Base-by-base conservation (phyloP, 345 rosid species). In the Durio zibethinus region DNA sequence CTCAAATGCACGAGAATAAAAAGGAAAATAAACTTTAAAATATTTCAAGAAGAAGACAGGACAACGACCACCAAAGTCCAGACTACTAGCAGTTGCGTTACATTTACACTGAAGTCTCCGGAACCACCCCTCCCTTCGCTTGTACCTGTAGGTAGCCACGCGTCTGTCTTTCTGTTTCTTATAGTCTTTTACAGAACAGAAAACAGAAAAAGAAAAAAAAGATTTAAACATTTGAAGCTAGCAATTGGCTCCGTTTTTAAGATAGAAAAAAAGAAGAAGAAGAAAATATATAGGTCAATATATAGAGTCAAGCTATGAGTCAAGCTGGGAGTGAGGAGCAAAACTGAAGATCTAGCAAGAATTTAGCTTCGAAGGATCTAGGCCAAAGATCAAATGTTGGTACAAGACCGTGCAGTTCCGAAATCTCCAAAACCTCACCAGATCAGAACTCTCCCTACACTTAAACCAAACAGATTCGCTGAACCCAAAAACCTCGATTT, bases 401-500 rank as follows among this genome's bases (percentile, higher is more conserved):
- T 95, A 88, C 99, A 90, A 81, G 97, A 89, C 81, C 93, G 94
- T 27, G 79, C 80, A 33, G 62, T 74, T 36, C 78, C 88, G 1
- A 86, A 88, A 54, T 80, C 90, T 56, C 85, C 89, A 15, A 90
- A 94, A 76, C 69, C 10, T 10, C 64, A 89, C 81, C 87, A 85
- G 82, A 82, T 85, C 90, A 86, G 91, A 78, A 36, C 73, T 10
- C 76, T 88, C 5, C 88, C 91, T 29, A 86, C 88, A 45, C 47
- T 59, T 48, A 89, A 84, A 70, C 89, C 73, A n/a, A 81, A 84
- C 77, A 89, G 96, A 15, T 90, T 90, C 78, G 59, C 84, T 48
- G 87, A 89, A 43, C 60, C 96, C 48, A 93, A 90, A 80, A 89
- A 84, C 80, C 90, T 95, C 62, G 93, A 95, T 82, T 92, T 93